phyloP scores from a whole-genome alignment of 768 basidiomycete genomes.

The Mycena alexandri region DNA sequence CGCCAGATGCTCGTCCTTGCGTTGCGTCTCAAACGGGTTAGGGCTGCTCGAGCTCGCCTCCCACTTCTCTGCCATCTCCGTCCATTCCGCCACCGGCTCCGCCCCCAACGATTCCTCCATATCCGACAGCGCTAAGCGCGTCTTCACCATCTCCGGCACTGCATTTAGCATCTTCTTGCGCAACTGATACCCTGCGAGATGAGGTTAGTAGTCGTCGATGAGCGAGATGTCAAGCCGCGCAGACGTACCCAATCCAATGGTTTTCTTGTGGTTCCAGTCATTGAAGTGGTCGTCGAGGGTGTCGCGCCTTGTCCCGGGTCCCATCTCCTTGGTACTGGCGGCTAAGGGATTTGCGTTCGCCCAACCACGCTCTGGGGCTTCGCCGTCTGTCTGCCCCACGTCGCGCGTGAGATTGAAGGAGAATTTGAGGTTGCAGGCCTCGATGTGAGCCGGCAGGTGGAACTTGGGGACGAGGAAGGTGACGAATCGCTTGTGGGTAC shows the following conservation, averaged over 20 bases:
- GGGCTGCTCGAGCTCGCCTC: slow-evolving; percentile 16
- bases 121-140: neutral
- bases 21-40: slow-evolving; percentile 29
- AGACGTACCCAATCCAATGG: neutral
- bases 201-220: neutral
- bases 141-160: slow-evolving; percentile 4
- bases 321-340: slow-evolving; percentile 54
- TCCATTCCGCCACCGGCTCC: slow-evolving; percentile 13
- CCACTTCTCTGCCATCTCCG: slow-evolving; percentile 20
- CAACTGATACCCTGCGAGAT: neutral
- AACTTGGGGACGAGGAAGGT: slow-evolving; percentile 34
- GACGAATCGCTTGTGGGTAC: neutral
- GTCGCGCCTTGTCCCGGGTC: slow-evolving; percentile 32
- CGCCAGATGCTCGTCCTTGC: slow-evolving; percentile 22
- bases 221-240: no score
- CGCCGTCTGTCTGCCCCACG: slow-evolving; percentile 30
- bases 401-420: slow-evolving; percentile 42
- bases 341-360: slow-evolving; percentile 46
- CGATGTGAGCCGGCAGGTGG: slow-evolving; percentile 41
- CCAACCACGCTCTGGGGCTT: slow-evolving; percentile 50
- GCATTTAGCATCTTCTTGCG: slow-evolving; percentile 1
- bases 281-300: slow-evolving; percentile 18
- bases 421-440: slow-evolving; percentile 29
- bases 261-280: slow-evolving; percentile 19
- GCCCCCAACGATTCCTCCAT: neutral